phyloP scores from a whole-genome alignment of 176 grass and related monocot species.

The Phragmites australis region DNA sequence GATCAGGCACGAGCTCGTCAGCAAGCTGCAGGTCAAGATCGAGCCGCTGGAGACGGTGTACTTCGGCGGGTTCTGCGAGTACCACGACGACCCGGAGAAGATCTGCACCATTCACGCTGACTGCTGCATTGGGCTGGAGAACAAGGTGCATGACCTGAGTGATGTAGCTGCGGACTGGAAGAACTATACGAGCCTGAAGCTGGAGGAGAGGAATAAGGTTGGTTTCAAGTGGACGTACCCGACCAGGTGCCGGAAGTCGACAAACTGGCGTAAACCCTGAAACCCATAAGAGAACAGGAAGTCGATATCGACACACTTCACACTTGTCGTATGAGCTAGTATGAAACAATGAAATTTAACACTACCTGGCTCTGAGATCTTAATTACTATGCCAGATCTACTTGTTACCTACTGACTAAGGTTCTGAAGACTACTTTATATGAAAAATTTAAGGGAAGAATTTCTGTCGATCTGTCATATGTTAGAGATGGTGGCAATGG shows the following conservation, averaged over 20 bases:
- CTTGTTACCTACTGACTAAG: no score
- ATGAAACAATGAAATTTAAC: no score
- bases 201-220: not conserved
- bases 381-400: no score
- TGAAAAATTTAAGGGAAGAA: no score
- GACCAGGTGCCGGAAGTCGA: constrained; percentile 8
- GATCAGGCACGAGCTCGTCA: constrained; percentile 36
- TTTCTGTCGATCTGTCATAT: no score
- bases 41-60: constrained; percentile 45
- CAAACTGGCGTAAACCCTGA: not conserved
- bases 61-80: constrained; percentile 41
- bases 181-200: no score
- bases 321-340: not conserved
- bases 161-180: constrained; percentile 7
- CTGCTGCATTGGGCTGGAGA: constrained; percentile 33
- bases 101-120: constrained; percentile 49
- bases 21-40: constrained; percentile 16
- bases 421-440: no score
- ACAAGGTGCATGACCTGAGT: constrained; percentile 42
- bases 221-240: not conserved
- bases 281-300: no score
- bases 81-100: constrained; percentile 29
- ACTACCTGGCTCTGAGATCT: no score
- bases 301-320: no score
- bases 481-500: no score